A percentile compares a stretch with the other conserved stretches of the same genome.
phyloP scores from a whole-genome alignment of 129 eudicot species.

The Artemisia annua region DNA sequence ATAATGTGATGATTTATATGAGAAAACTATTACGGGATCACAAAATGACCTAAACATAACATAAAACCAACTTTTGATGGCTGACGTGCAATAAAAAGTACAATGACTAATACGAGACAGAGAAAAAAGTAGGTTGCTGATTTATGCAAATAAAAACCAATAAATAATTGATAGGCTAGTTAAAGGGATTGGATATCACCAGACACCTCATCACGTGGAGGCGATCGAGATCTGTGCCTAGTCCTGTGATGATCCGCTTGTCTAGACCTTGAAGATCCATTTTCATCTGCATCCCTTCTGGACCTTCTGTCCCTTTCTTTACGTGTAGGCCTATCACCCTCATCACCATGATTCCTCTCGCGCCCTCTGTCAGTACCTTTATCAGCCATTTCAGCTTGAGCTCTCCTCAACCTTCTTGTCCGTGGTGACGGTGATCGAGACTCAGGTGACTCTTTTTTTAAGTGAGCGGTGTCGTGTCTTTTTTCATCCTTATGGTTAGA shows the following conservation, averaged over 20 bases:
- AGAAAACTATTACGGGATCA: too few relatives aligned
- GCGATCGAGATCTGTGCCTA: constrained; percentile 68
- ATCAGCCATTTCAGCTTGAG: constrained; percentile 51
- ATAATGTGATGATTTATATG: too few relatives aligned
- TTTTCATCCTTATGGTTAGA: constrained; percentile 39
- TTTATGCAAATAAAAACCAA: too few relatives aligned
- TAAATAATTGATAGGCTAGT: background rate
- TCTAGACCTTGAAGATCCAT: too few relatives aligned
- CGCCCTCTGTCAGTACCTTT: constrained; percentile 17
- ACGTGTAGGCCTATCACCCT: constrained; percentile 48
- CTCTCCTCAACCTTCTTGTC: constrained; percentile 64
- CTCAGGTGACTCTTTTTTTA: constrained; percentile 40
- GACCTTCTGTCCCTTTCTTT: constrained; percentile 53
- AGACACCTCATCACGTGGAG: constrained; percentile 88
- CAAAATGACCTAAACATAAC: too few relatives aligned
- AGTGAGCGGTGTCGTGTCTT: constrained; percentile 38
- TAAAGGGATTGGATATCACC: constrained; percentile 71
- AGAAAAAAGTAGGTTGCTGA: too few relatives aligned
- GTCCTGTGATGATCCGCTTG: constrained; percentile 53
- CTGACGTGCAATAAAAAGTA: too few relatives aligned
- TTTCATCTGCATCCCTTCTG: too few relatives aligned
- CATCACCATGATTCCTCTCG: too few relatives aligned
- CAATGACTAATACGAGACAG: too few relatives aligned
- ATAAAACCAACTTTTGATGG: too few relatives aligned
- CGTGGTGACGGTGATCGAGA: constrained; percentile 73